Percentiles rank a stretch among this genome's conserved stretches.
phyloP scores from a whole-genome alignment of 2,329 filamentous ascomycete genomes.

The Aspergillus hortae region DNA sequence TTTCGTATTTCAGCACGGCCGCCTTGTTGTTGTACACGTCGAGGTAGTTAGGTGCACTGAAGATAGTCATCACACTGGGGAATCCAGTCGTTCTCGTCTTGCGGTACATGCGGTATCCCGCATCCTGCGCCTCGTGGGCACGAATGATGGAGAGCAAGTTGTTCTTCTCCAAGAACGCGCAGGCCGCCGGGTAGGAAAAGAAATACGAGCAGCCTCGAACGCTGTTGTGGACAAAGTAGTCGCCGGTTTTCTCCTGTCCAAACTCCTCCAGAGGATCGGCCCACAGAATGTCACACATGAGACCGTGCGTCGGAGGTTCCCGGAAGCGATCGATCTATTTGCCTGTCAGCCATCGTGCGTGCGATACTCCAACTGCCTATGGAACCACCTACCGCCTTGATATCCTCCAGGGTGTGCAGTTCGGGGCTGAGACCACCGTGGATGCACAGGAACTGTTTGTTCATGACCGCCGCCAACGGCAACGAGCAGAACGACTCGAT shows the following conservation, averaged over 20 bases:
- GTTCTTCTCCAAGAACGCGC: conserved; percentile 97
- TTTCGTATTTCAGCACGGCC: conserved; percentile 97
- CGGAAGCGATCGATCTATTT: conserved; percentile 90
- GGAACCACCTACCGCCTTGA: conserved; percentile 67
- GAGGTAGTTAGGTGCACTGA: conserved; percentile 97
- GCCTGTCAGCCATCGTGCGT: conserved; percentile 17
- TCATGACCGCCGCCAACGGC: conserved; percentile 95
- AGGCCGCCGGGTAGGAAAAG: conserved; percentile 96
- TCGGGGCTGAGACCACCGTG: conserved; percentile 95
- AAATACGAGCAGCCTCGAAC: conserved; percentile 98
- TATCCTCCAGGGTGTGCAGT: conserved; percentile 89
- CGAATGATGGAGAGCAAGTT: conserved; percentile 95
- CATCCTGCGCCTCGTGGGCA: conserved; percentile 97
- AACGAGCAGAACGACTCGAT: conserved; percentile 97
- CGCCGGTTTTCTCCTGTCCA: conserved; percentile 95
- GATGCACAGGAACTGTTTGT: conserved; percentile 99
- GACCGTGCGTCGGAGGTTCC: conserved; percentile 91
- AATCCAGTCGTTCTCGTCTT: conserved; percentile 98
- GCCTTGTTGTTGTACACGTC: conserved; percentile 99
- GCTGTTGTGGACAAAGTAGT: conserved; percentile 97
- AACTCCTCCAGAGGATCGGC: conserved; percentile 97
- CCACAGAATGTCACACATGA: conserved; percentile 99
- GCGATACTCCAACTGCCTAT: too few species aligned
- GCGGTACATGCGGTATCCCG: conserved; percentile 97
- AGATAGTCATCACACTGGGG: conserved; percentile 99